Evolutionary conservation across 768 basidiomycete species (phyloP), one percentile per base, ranked within the genome.

Genomic region (Suillus cothurnatus): DNA sequence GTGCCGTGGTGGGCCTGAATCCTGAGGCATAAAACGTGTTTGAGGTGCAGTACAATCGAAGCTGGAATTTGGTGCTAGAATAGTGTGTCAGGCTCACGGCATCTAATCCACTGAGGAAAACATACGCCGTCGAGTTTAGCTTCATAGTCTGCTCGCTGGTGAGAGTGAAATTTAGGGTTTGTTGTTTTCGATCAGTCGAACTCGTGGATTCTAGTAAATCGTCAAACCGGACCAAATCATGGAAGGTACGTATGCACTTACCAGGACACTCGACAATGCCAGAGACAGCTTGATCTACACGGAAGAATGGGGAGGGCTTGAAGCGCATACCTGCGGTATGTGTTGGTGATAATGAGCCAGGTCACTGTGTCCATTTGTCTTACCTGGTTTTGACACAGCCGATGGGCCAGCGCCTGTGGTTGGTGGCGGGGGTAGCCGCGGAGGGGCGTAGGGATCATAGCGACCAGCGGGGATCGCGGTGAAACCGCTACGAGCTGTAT

Each of bases 1-100:
- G 86, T 21, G 79, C 74, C 52, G 77, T 70, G 64, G 77, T 80
- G 6, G 84, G 76, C 60, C 90, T 81, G 70, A 91, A 90, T 15
- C 82, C 79, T 7, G 78, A 72, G 53, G 82, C 81, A 74, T 89
- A 89, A 74, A 89, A 93, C 34, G 86, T 81, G 38, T 89, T 94
- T 4, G 92, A 93, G 0, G 95, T 96, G 81, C 94, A 95, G 77
- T 92, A 96, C 9, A 97, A 78, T 41, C 94, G 88, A 47, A 97
- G 82, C 76, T 95, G 93, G 74, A 89, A 90, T 69, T 86, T 88
- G 19, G 86, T 76, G 32, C 91, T 93, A 68, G 17, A 58, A 43
- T 62, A 21, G 19, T 59, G 39, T 41, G 58, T 59, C 11, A 59
- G 21, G 26, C 58, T 31, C 39, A 28, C 28, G n/a, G 28, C 45